Conservation (phyloP, 306 rosid species). For the Carpinus viminea region DNA sequence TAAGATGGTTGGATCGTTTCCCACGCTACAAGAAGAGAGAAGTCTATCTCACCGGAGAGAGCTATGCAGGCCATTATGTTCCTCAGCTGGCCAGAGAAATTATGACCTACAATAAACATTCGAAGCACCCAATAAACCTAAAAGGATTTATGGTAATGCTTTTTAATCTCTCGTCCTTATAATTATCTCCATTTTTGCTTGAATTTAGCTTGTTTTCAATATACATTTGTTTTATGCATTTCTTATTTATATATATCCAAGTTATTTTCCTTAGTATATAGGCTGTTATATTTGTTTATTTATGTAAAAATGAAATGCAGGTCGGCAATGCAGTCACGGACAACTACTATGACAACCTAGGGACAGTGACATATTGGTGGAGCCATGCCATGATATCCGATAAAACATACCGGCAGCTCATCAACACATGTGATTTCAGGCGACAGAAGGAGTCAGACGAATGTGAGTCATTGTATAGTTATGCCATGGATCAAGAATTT, state of each 20-base stretch:
- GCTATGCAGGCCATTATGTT: slow-evolving; percentile 97
- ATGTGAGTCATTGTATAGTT: slow-evolving; percentile 76
- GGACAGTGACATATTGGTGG: slow-evolving; percentile 98
- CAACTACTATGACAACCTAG: slow-evolving; percentile 85
- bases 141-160: slow-evolving; percentile 75
- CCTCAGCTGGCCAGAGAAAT: slow-evolving; percentile 88
- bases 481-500: slow-evolving; percentile 93
- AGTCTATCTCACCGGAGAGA: slow-evolving; percentile 81
- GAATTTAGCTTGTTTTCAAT: neutral
- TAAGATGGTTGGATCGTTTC: slow-evolving; percentile 82
- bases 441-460: slow-evolving; percentile 77
- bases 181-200: neutral
- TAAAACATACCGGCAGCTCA: slow-evolving; percentile 71
- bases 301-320: slow-evolving; percentile 33
- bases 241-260: too few relatives aligned
- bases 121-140: slow-evolving; percentile 65
- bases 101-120: slow-evolving; percentile 49
- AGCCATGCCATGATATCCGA: slow-evolving; percentile 99
- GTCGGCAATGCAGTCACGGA: slow-evolving; percentile 98
- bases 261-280: too few relatives aligned
- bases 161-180: neutral
- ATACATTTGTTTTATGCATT: too few relatives aligned
- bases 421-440: slow-evolving; percentile 76
- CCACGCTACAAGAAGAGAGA: slow-evolving; percentile 76
- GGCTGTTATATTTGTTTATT: too few relatives aligned